Evolutionary conservation across 345 rosid species (phyloP).

Genomic region (Salix dunnii): DNA sequence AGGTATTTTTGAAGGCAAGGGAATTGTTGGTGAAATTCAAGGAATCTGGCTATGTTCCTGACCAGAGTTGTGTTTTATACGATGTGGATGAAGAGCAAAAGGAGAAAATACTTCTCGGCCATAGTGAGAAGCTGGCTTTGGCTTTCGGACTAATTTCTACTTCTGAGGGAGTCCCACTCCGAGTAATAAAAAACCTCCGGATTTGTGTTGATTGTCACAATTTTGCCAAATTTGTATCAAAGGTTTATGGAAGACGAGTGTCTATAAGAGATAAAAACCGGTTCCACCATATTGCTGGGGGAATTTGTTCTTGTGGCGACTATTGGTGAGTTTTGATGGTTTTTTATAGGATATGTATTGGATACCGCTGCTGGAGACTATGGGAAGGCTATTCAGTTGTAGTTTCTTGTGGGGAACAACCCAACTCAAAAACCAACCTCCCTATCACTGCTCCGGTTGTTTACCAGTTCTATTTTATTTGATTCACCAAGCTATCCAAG

Average conservation of each 20-base stretch:
- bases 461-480: neutral
- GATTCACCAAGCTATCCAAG: neutral
- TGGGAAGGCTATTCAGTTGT: neutral
- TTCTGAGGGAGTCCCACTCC: slow-evolving; percentile 43
- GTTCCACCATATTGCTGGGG: slow-evolving; percentile 57
- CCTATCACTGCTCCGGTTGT: neutral
- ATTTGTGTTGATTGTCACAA: slow-evolving; percentile 88
- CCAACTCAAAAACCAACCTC: neutral
- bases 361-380: neutral
- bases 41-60: slow-evolving; percentile 79
- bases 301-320: slow-evolving; percentile 77
- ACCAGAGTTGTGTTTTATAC: slow-evolving; percentile 67
- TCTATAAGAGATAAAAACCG: slow-evolving; percentile 72
- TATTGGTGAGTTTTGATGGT: slow-evolving; percentile 55
- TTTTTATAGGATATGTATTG: neutral
- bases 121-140: slow-evolving; percentile 86
- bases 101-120: slow-evolving; percentile 74
- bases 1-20: slow-evolving; percentile 48
- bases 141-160: slow-evolving; percentile 66
- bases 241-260: slow-evolving; percentile 52
- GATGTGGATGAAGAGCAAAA: slow-evolving; percentile 93
- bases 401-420: neutral
- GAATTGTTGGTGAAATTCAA: slow-evolving; percentile 54
- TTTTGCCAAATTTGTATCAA: slow-evolving; percentile 73
- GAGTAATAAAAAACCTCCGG: slow-evolving; percentile 76